Evolutionary conservation across 2,329 filamentous ascomycete species (phyloP), one percentile per base, ranked within the genome.

Genomic region (Aureobasidium sp.): DNA sequence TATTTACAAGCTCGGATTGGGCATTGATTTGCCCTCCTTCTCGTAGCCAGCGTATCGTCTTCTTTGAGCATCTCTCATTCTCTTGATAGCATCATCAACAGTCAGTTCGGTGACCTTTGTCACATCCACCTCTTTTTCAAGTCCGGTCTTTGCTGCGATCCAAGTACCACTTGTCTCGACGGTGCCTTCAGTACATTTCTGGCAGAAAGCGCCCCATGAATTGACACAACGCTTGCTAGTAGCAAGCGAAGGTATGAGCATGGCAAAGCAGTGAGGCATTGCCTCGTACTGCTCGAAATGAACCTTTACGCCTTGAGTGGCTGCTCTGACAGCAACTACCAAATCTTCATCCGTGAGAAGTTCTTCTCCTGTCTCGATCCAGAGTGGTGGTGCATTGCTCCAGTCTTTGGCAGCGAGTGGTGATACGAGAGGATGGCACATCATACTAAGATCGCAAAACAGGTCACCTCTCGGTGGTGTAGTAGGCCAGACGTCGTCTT

Each of bases 211-310:
- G 0, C 70, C 74, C 68, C 72, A 77, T 48, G 73, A 73, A 7
- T 67, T 68, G 23, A 77, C 67, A 68, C 75, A 76, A 59, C 73
- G 64, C 7, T 68, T 63, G 7, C 70, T 67, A 0, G 65, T 72
- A 3, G 65, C 53, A 2, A 73, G 61, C 1, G 66, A 62, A n/a
- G 77, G 76, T 4, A 80, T 63, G 61, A 80, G 63, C 73, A 79
- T 73, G 0, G 69, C 73, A 66, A 81, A 93, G 67, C 84, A 85
- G 74, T 92, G 89, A 60, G 90, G 88, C 89, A 93, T 93, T 3
- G 84, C 87, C 71, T 91, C 86, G 70, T 86, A 94, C 74, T 90
- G 84, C 70, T 89, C 84, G 68, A 86, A 88, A 3, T 84, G 78
- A 0, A 92, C 82, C 0, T 69, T 70, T 0, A 87, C 86, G 5